phyloP scores from a whole-genome alignment of 139 green algal genomes.

The Chlorella sp. region DNA sequence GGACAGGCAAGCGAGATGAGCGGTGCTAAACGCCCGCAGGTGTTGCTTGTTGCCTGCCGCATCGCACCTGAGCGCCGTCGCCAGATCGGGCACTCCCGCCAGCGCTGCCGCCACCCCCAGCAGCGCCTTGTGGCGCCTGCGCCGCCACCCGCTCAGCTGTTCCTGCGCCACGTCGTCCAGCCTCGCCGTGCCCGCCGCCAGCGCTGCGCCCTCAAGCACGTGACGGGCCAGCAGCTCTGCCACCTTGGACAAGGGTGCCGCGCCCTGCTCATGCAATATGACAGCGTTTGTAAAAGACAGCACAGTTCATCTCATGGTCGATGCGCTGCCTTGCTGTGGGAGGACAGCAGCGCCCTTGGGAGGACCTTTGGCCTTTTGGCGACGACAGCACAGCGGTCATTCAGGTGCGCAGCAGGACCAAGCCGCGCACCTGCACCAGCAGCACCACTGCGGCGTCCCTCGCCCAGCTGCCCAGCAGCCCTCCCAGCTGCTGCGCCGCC shows the following conservation, averaged over 20 bases:
- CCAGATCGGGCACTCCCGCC: constrained; percentile 6
- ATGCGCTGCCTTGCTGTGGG: too few species aligned
- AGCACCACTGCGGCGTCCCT: constrained; percentile 23
- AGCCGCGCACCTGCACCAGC: constrained; percentile 4
- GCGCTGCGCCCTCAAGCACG: not conserved
- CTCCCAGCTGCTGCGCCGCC: not conserved
- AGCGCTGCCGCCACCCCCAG: constrained; percentile 10
- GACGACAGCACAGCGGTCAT: too few species aligned
- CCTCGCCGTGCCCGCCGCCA: not conserved
- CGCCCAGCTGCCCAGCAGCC: not conserved
- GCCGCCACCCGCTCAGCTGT: constrained; percentile 20
- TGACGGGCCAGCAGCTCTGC: not conserved
- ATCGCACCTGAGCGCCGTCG: constrained; percentile 8
- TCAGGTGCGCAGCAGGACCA: too few species aligned
- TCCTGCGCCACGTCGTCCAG: constrained; percentile 17
- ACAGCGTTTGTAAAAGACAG: too few species aligned
- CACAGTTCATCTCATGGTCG: too few species aligned
- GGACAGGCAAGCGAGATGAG: too few species aligned
- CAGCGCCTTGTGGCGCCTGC: constrained; percentile 20
- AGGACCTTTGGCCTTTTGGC: too few species aligned
- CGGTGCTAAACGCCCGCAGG: too few species aligned
- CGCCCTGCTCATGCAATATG: too few species aligned
- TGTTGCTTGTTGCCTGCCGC: not conserved
- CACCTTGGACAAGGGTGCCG: not conserved
- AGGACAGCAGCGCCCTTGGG: too few species aligned